These are phyloP conservation scores for Puccinia hordei DNA, from an alignment of 1,284 basidiomycete species.

Conservation along the genomic window DNA sequence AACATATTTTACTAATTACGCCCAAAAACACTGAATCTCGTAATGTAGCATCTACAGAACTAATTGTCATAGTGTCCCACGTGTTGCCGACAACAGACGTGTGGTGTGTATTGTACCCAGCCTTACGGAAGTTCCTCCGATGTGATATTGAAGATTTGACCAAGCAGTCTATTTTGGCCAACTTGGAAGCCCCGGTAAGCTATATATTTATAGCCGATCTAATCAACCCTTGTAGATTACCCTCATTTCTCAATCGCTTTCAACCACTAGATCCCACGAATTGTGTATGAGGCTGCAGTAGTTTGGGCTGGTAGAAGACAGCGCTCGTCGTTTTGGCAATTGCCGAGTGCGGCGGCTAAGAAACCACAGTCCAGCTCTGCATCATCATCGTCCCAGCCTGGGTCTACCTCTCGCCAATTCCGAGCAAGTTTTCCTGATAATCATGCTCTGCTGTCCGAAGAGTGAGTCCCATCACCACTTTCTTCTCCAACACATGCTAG, in stretches of 20 bases:
- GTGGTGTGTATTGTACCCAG: slow-evolving; percentile 95
- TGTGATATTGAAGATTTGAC: slow-evolving; percentile 80
- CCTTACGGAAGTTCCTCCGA: slow-evolving; percentile 78
- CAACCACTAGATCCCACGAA: slow-evolving; percentile 68
- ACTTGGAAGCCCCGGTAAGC: slow-evolving; percentile 76
- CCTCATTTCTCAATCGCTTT: slow-evolving; percentile 22
- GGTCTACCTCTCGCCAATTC: slow-evolving; percentile 29
- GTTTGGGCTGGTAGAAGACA: slow-evolving; percentile 74
- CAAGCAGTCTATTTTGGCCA: slow-evolving; percentile 72
- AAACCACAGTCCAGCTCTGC: slow-evolving; percentile 24
- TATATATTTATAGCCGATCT: not conserved
- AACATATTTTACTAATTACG: not conserved
- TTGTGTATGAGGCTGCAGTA: slow-evolving; percentile 80
- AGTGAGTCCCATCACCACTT: too few species aligned
- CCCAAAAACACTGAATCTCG: slow-evolving; percentile 32
- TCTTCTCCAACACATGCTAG: not conserved
- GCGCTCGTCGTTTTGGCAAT: slow-evolving; percentile 41
- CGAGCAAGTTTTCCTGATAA: slow-evolving; percentile 21
- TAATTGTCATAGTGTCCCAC: slow-evolving; percentile 79
- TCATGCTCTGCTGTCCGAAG: slow-evolving; percentile 39
- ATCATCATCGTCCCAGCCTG: slow-evolving; percentile 11
- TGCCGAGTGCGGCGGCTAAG: slow-evolving; percentile 30
- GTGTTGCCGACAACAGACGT: slow-evolving; percentile 80
- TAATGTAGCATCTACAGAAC: slow-evolving; percentile 72
- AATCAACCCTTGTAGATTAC: not conserved